phyloP scores from a whole-genome alignment of 208 protist species.

The Wallacemonas sp. region DNA sequence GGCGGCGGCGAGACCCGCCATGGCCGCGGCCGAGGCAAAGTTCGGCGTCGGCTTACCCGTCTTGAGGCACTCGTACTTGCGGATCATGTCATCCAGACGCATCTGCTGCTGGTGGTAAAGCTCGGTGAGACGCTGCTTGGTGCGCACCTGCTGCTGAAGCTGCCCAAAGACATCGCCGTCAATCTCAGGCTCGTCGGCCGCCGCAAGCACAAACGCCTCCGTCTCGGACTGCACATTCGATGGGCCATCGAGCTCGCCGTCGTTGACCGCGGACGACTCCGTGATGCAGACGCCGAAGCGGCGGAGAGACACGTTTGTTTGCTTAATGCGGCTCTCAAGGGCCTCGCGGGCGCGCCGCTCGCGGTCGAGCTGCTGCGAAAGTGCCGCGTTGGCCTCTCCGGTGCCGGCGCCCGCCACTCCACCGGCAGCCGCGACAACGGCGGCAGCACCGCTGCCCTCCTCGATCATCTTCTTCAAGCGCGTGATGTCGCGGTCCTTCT shows the following conservation, averaged over 20 bases:
- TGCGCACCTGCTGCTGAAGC: conserved; percentile 88
- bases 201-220: conserved; percentile 70
- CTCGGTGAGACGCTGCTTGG: conserved; percentile 84
- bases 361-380: conserved; percentile 61
- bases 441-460: conserved; percentile 28
- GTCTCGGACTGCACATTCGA: conserved; percentile 28
- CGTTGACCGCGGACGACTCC: conserved; percentile 37
- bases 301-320: conserved; percentile 83
- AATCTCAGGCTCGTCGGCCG: conserved; percentile 62
- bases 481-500: conserved; percentile 80
- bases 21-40: conserved; percentile 11
- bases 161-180: conserved; percentile 76
- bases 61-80: conserved; percentile 89
- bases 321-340: conserved; percentile 70
- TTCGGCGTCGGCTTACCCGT: conserved; percentile 73
- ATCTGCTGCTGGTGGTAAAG: conserved; percentile 86
- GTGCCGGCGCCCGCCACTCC: neutral
- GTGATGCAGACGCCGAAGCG: conserved; percentile 83
- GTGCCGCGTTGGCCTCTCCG: conserved; percentile 31
- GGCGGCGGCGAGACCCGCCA: conserved; percentile 1
- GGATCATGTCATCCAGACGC: conserved; percentile 81
- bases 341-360: conserved; percentile 45
- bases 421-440: neutral
- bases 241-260: conserved; percentile 10
- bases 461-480: conserved; percentile 82